Evolutionary conservation across 768 basidiomycete species (phyloP).

Genomic region (Sarcodon aspratus): DNA sequence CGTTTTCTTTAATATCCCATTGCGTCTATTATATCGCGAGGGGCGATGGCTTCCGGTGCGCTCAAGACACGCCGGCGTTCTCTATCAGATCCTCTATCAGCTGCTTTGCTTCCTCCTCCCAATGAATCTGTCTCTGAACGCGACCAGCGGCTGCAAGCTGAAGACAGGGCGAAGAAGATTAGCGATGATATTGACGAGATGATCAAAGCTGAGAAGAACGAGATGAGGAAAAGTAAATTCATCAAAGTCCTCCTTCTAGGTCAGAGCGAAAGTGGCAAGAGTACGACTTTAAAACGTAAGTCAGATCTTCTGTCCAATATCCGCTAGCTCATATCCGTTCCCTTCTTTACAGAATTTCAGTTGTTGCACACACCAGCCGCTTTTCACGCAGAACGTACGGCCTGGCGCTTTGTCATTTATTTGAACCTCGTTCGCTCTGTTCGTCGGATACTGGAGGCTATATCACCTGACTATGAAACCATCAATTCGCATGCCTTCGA

Average conservation of each 20-base stretch:
- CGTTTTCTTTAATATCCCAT: not conserved
- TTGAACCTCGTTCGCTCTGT: constrained; percentile 79
- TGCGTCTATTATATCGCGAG: too few species aligned
- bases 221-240: constrained; percentile 46
- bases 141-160: constrained; percentile 51
- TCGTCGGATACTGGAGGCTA: constrained; percentile 69
- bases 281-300: constrained; percentile 83
- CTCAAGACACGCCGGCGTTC: constrained; percentile 22
- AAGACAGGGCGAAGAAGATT: constrained; percentile 60
- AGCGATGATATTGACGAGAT: constrained; percentile 75
- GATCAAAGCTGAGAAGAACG: constrained; percentile 56
- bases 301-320: constrained; percentile 11
- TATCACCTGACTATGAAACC: constrained; percentile 51
- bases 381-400: constrained; percentile 70
- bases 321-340: not conserved
- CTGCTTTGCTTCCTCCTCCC: constrained; percentile 54
- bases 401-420: constrained; percentile 84
- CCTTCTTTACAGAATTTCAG: constrained; percentile 56
- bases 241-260: constrained; percentile 74
- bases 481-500: constrained; percentile 44
- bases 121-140: constrained; percentile 63
- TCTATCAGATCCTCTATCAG: constrained; percentile 61
- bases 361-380: constrained; percentile 66
- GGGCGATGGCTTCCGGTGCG: not conserved
- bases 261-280: constrained; percentile 86